Conservation (phyloP, 2,329 filamentous ascomycete genomes). For the Colletotrichum simmondsii region DNA sequence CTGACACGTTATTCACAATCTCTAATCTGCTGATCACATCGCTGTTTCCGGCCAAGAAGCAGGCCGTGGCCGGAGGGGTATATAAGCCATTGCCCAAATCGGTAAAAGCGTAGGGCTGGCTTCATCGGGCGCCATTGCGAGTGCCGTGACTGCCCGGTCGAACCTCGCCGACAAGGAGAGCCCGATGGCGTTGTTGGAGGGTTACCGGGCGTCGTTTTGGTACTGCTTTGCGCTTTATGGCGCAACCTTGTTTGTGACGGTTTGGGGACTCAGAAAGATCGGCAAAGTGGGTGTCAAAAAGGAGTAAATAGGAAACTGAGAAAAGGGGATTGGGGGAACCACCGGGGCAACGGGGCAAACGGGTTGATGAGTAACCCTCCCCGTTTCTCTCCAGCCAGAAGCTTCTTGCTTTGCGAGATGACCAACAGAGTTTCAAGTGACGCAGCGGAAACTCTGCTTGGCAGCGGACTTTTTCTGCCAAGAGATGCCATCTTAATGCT, state of each 20-base stretch:
- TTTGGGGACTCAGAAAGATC: constrained; percentile 55
- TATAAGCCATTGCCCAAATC: constrained; percentile 70
- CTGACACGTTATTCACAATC: constrained; percentile 63
- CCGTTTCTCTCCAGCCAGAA: neutral
- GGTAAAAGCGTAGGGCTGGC: constrained; percentile 64
- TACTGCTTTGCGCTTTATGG: constrained; percentile 56
- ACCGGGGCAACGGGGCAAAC: neutral
- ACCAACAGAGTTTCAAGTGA: neutral
- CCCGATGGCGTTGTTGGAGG: constrained; percentile 55
- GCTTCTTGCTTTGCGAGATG: neutral
- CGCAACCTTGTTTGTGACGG: constrained; percentile 45
- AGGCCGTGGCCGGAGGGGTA: constrained; percentile 68
- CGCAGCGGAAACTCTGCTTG: neutral
- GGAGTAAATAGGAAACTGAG: constrained; percentile 36
- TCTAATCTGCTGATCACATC: constrained; percentile 65
- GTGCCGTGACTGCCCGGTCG: constrained; percentile 54
- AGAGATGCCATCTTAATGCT: neutral
- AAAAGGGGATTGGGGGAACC: neutral
- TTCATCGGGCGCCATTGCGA: constrained; percentile 58
- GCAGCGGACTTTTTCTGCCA: neutral
- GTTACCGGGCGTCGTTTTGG: constrained; percentile 66
- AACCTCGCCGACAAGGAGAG: constrained; percentile 35
- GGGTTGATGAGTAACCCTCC: neutral
- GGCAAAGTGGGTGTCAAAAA: constrained; percentile 62
- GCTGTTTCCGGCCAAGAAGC: constrained; percentile 62